Evolutionary conservation across 108 stramenopile species (phyloP).

Genomic region (Cyclostephanos invisitatus): DNA sequence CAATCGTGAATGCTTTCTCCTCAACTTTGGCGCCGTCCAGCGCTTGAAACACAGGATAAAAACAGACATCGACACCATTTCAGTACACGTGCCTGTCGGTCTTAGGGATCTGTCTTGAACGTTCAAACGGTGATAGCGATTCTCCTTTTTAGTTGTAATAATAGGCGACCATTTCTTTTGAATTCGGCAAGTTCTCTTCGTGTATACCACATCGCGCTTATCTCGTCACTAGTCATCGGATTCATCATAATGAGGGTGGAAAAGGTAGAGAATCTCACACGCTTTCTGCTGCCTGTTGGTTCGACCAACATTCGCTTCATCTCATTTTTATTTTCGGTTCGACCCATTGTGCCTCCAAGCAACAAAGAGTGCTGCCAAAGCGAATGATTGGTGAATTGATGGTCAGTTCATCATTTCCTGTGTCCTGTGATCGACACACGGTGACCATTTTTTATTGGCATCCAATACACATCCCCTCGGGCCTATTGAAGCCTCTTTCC

Average conservation of each 20-base stretch:
- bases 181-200: conserved; percentile 16
- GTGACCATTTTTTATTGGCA: too few relatives aligned
- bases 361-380: too few relatives aligned
- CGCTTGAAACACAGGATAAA: neutral
- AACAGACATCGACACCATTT: conserved; percentile 1
- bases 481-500: too few relatives aligned
- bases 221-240: conserved; percentile 9
- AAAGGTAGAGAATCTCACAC: conserved; percentile 14
- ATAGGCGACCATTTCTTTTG: conserved; percentile 8
- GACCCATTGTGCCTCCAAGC: too few relatives aligned
- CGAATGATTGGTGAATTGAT: too few relatives aligned
- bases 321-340: neutral
- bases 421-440: too few relatives aligned
- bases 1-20: too few relatives aligned
- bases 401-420: too few relatives aligned
- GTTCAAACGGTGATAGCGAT: neutral
- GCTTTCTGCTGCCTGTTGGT: neutral
- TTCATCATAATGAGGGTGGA: conserved; percentile 10
- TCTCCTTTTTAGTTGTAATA: neutral
- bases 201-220: conserved; percentile 15
- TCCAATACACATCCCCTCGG: too few relatives aligned
- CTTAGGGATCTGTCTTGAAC: neutral
- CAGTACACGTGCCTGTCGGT: neutral
- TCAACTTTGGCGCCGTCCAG: too few relatives aligned
- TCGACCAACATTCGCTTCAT: neutral